Conservation (phyloP, 148 eudicot genomes). For the Gaultheria prostrata region DNA sequence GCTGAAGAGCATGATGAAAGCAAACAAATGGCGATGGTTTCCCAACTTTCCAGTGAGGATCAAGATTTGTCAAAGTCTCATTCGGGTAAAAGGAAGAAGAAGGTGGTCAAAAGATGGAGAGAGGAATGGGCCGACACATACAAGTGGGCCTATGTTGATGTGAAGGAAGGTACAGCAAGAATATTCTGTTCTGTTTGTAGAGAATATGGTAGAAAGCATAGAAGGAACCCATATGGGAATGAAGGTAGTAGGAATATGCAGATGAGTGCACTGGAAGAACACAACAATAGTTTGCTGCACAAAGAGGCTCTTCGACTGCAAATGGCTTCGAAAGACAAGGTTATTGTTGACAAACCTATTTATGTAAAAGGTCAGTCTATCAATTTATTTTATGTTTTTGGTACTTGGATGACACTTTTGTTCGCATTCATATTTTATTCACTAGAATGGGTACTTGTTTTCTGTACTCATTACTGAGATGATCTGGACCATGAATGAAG, state of each 20-base stretch:
- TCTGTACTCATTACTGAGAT: no score
- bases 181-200: slow-evolving; percentile 94
- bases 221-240: slow-evolving; percentile 96
- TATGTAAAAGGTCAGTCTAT: slow-evolving; percentile 76
- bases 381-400: slow-evolving; percentile 15
- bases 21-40: slow-evolving; percentile 62
- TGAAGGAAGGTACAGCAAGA: slow-evolving; percentile 88
- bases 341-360: slow-evolving; percentile 77
- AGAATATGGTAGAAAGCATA: slow-evolving; percentile 95
- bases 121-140: slow-evolving; percentile 99
- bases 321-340: slow-evolving; percentile 91
- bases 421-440: neutral
- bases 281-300: slow-evolving; percentile 92
- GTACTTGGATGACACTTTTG: slow-evolving; percentile 8
- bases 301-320: slow-evolving; percentile 97
- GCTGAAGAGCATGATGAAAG: slow-evolving; percentile 71
- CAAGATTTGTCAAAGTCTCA: slow-evolving; percentile 75
- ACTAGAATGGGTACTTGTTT: neutral
- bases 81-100: slow-evolving; percentile 78
- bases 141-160: slow-evolving; percentile 98
- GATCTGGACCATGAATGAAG: no score
- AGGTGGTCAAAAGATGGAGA: slow-evolving; percentile 98
- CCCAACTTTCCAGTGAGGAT: slow-evolving; percentile 60
- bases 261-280: slow-evolving; percentile 99
- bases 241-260: slow-evolving; percentile 99